Evolutionary conservation across 768 basidiomycete species (phyloP), one percentile per base, ranked within the genome.

Genomic region (Tricholoma saponaceum): DNA sequence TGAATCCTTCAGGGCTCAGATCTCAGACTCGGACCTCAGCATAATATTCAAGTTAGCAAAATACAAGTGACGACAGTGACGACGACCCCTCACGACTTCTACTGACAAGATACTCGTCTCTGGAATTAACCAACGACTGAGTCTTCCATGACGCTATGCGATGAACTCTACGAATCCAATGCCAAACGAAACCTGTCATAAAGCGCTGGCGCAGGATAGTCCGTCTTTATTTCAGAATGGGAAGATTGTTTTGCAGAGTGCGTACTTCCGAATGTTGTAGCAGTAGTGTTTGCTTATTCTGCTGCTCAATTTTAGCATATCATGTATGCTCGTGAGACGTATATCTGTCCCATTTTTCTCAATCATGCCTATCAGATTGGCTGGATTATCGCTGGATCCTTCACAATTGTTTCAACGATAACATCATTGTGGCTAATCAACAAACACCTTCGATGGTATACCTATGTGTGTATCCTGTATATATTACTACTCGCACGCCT

Each of bases 381-480:
- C 0, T 90, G 88, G 87, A 79, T 89, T 41, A 67, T 88, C 28
- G 75, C 81, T 39, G 84, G 83, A 3, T 73, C 78, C 58, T 85
- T 89, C 67, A 79, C 86, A 1, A 37, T 83, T 9, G 62, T 85
- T 28, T 80, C 88, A 3, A 78, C 78, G 4, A 67, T 75, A 18
- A 73, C 76, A n/a, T 89, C 88, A 0, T 76, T 82, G 59, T 91
- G 89, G 89, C 77, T 90, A n/a, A 83, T 92, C 49, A 73, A 75
- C 68, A 86, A 85, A 67, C 89, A 92, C 68, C 72, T 90, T 12
- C 74, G 75, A 50, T 88, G 84, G 82, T 91, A 89, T 64, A 86
- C 85, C 14, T 83, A 85, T 64, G 86, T 88, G 59, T 58, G 83
- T 69, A 25, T 28, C 16, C 7, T n/a, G 26, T n/a, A 1, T 30